Base-by-base conservation (phyloP, 2,329 filamentous ascomycete species). In the Tolypocladium tropicale region DNA sequence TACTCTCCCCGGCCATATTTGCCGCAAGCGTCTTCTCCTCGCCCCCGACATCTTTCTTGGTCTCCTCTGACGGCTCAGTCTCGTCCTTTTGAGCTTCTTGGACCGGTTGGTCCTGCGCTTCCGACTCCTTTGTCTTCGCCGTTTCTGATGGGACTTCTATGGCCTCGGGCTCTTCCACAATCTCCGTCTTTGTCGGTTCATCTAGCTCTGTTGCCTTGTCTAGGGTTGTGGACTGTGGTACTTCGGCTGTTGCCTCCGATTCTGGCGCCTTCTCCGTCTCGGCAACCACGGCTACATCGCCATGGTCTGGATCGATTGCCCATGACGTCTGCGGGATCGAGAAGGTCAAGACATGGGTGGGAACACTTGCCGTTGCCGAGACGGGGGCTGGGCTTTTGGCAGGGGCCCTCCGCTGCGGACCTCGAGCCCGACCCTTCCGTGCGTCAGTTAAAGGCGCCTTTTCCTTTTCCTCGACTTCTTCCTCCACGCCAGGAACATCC, bases 381-480 rank as follows among this genome's bases (percentile, higher is more conserved):
- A 64, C 69, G 34, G 68, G 75, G 2, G 70, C 73, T 28, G 76
- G 69, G 58, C 73, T 74, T 72, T 74, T 80, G 12, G 79, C 76
- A 33, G 84, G 82, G 28, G 88, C 83, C 67, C 91, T 81, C 62
- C 91, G 82, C 62, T 90, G 85, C 18, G 94, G 94, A 12, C 94
- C 94, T 61, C 90, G 86, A 25, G 94, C 94, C 62, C 94, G 82
- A 28, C 91, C 85, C 75, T 97, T 97, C 61, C 94, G 83, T 37
- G 92, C 91, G 76, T 99, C 94, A 25, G 80, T 79, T 30, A 99
- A 76, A n/a, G 92, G 91, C 12, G 80, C 84, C 70, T 90, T 90
- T 65, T 91, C 84, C 57, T 82, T 83, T 58, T 81, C 78, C 34
- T 78, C 78, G 2, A 72, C 72, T 34, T 74, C 71, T 51, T 82